phyloP scores from a whole-genome alignment of 2,329 filamentous ascomycete genomes.

The Akanthomyces dipterigenus region DNA sequence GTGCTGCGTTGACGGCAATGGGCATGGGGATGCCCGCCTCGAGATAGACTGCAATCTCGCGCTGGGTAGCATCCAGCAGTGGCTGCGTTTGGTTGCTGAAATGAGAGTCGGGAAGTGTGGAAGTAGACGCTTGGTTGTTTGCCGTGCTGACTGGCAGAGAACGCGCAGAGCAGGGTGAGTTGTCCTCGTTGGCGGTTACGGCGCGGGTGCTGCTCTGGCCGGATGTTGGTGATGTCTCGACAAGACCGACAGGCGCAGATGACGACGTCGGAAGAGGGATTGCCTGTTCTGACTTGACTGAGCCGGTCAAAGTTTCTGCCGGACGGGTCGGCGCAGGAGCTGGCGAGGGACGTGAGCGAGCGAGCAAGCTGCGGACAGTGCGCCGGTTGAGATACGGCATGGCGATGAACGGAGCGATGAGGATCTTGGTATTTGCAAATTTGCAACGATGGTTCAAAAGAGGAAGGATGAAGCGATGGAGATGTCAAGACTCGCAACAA shows the following conservation, averaged over 20 bases:
- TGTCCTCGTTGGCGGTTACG: not conserved
- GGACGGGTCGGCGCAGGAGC: not conserved
- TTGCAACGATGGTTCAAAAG: not conserved
- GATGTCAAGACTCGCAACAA: not conserved
- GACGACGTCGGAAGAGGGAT: not conserved
- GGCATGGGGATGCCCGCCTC: not conserved
- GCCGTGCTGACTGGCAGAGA: not conserved
- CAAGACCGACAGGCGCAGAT: not conserved
- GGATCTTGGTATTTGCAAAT: no score
- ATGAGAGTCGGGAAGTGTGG: not conserved
- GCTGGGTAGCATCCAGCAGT: not conserved
- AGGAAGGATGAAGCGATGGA: not conserved
- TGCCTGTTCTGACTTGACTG: not conserved
- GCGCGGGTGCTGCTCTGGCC: not conserved
- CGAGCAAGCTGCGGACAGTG: not conserved
- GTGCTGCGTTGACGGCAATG: not conserved
- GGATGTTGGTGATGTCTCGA: not conserved
- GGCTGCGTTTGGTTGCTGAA: not conserved
- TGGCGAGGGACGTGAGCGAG: not conserved
- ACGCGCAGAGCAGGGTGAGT: not conserved
- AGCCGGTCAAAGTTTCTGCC: no score
- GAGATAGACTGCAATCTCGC: not conserved
- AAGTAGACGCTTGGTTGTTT: no score
- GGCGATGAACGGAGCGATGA: not conserved
- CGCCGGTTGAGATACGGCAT: constrained; percentile 9